A percentile compares a stretch with the other conserved stretches of the same genome.
These are phyloP conservation scores for Talaromyces piceae DNA, from an alignment of 2,329 filamentous ascomycete genomes.

Conservation along the genomic window DNA sequence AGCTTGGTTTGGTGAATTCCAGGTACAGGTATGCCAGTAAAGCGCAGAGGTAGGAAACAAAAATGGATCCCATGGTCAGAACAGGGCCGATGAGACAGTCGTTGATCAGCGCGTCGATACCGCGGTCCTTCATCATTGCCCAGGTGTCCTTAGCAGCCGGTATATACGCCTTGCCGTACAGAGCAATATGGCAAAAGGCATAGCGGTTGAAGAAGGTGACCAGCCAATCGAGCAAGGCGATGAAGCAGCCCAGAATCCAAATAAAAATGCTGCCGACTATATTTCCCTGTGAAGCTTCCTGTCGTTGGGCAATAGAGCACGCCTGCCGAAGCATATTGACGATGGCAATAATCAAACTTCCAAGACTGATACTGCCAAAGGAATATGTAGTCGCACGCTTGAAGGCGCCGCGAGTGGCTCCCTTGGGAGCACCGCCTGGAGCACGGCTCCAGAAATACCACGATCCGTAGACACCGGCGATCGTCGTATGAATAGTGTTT, in stretches of 20 bases:
- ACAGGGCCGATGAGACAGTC: slow-evolving; percentile 75
- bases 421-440: slow-evolving; percentile 60
- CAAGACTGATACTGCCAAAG: slow-evolving; percentile 83
- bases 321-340: slow-evolving; percentile 78
- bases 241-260: slow-evolving; percentile 69
- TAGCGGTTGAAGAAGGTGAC: slow-evolving; percentile 86
- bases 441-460: slow-evolving; percentile 77
- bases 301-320: slow-evolving; percentile 67
- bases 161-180: slow-evolving; percentile 86
- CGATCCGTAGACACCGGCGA: slow-evolving; percentile 80
- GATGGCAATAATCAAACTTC: slow-evolving; percentile 76
- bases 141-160: slow-evolving; percentile 82
- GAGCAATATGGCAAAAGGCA: slow-evolving; percentile 83
- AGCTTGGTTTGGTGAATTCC: slow-evolving; percentile 68
- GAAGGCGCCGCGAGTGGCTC: slow-evolving; percentile 75
- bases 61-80: slow-evolving; percentile 67
- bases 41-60: slow-evolving; percentile 75
- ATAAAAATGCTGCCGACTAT: slow-evolving; percentile 59
- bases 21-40: slow-evolving; percentile 84
- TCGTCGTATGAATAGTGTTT: slow-evolving; percentile 82
- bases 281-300: slow-evolving; percentile 60
- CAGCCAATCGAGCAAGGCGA: slow-evolving; percentile 74
- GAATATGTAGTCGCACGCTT: slow-evolving; percentile 79
- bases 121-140: slow-evolving; percentile 84
- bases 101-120: slow-evolving; percentile 82